Percentiles rank a stretch among this genome's conserved stretches.
These are phyloP conservation scores for Petasospora rhodanensis DNA, from an alignment of 1,139 yeast genomes.

Conservation along the genomic window DNA sequence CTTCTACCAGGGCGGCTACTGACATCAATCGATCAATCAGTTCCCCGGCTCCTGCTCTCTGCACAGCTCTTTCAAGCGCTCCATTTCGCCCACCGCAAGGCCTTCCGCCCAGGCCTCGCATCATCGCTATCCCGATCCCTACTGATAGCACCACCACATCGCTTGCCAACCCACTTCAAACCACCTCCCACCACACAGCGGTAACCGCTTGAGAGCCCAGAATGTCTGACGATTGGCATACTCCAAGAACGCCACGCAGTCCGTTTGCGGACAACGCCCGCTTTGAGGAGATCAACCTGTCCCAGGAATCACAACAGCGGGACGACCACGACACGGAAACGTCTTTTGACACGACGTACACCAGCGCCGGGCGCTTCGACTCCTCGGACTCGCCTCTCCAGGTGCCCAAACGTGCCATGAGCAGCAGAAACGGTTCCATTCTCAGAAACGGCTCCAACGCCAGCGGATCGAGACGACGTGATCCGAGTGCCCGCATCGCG, in stretches of 20 bases:
- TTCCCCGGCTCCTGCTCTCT: too few species aligned
- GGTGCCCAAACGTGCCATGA: conserved; percentile 11
- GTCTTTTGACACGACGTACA: conserved; percentile 8
- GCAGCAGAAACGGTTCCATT: conserved; percentile 19
- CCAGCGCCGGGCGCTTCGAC: conserved; percentile 9
- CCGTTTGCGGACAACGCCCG: conserved; percentile 17
- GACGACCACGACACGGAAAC: conserved; percentile 2
- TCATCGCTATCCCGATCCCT: too few species aligned
- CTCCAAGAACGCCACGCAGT: conserved; percentile 15
- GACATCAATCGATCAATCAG: too few species aligned
- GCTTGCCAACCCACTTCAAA: too few species aligned
- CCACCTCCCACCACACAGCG: background rate
- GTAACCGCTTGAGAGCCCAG: conserved; percentile 8
- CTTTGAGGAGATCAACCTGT: conserved; percentile 18
- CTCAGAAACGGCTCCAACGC: conserved; percentile 14
- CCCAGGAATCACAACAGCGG: conserved; percentile 4
- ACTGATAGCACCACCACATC: too few species aligned
- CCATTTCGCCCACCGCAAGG: too few species aligned
- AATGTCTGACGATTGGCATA: too few species aligned
- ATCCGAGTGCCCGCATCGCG: conserved; percentile 20
- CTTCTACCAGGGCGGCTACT: too few species aligned
- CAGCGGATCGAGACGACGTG: conserved; percentile 12
- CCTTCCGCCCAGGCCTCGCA: too few species aligned
- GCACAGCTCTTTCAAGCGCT: too few species aligned
- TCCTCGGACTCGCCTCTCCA: conserved; percentile 5